Base-by-base conservation (phyloP, 768 basidiomycete species). In the Sarcodon sp. region DNA sequence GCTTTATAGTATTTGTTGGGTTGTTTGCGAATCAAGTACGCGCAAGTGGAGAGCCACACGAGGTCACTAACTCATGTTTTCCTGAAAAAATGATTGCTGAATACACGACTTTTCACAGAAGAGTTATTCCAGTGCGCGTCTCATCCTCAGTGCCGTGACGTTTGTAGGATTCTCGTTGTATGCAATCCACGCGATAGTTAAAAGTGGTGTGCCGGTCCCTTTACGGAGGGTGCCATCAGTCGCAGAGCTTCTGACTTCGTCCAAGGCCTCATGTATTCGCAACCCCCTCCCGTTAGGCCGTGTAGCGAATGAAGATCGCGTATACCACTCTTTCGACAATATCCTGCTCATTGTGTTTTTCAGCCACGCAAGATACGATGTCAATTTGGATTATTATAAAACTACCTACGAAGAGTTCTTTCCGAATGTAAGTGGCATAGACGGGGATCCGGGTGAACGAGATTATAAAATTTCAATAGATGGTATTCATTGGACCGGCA, bases 301-400 rank as follows among this genome's bases (percentile, higher is more conserved):
- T 47, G 3, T 13, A 38, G 13, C 18, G 27, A 52, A 47, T 44
- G 21, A 51, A 53, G 27, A 55, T 16, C 49, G 55, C 33, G 55
- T 56, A 38, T 70, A 67, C 45, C 59, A 61, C 33, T 55, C 57
- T 8, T 75, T 75, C 51, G 63, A 64, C 50, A 56, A 72, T 41
- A 51, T 75, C 11, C 57, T 75, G 9, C 56, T 75, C 33, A 55
- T 75, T 43, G 70, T 73, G 7, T 75, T 75, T 59, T 75, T 75
- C 49, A 74, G 71, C 44, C 73, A 75, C 48, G 55, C 69, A 18
- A 57, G 72, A 41, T 75, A 75, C 46, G 61, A 71, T 52, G 59
- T 58, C 33, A 73, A 75, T 49, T 51, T 74, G 21, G 72, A 75
- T 49, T 68, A 58, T 49, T 69, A 75, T 50, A 63, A 57, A 49